A percentile compares a stretch with the other conserved stretches of the same genome.
Conservation (phyloP, 208 protist species). For the Acanthamoeba culbertsoni region DNA sequence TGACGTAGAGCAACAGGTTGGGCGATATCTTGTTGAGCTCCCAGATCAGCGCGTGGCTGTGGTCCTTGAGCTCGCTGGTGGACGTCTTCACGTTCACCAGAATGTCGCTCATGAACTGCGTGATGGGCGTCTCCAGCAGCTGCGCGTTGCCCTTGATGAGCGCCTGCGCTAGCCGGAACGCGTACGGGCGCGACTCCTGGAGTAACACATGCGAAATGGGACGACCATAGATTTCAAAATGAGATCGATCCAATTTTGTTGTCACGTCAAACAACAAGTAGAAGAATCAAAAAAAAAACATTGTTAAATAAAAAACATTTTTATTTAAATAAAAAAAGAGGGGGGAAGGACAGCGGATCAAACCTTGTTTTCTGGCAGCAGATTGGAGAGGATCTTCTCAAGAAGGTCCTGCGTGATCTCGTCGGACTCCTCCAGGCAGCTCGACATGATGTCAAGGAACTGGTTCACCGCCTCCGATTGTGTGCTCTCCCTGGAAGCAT, state of each 20-base stretch:
- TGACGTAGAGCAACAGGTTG: conserved; percentile 24
- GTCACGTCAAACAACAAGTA: neutral
- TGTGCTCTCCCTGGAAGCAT: neutral
- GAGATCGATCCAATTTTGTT: too few relatives aligned
- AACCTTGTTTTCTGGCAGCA: conserved; percentile 19
- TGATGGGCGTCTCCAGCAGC: neutral
- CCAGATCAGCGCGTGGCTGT: conserved; percentile 42
- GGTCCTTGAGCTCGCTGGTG: conserved; percentile 34
- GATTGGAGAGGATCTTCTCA: neutral
- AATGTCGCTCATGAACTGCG: neutral
- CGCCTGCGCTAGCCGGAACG: neutral
- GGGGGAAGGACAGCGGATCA: neutral
- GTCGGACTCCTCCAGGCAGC: conserved; percentile 2
- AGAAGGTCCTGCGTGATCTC: conserved; percentile 7
- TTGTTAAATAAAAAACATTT: neutral
- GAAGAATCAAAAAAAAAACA: neutral
- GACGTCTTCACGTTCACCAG: conserved; percentile 14
- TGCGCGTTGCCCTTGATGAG: conserved; percentile 7
- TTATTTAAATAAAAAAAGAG: too few relatives aligned
- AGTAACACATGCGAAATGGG: neutral
- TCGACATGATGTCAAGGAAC: conserved; percentile 6
- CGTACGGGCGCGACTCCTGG: neutral
- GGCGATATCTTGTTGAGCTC: conserved; percentile 54
- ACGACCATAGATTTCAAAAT: neutral
- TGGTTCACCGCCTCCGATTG: neutral